Evolutionary conservation across 352 stramenopile genomes (phyloP), one percentile per base, ranked within the genome.

Genomic region (Phytophthora citrophthora): DNA sequence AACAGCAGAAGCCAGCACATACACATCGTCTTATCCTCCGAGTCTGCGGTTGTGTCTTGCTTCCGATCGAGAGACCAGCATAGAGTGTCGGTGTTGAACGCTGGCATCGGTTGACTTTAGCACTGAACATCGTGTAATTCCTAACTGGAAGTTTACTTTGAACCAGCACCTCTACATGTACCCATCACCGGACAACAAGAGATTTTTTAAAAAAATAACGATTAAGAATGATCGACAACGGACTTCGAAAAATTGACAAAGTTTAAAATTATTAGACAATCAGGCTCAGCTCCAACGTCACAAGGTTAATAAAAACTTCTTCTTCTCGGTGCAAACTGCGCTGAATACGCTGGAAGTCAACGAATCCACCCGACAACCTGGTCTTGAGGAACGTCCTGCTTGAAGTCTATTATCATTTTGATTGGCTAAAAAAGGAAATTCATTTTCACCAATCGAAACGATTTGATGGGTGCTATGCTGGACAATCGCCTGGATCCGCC

Each of bases 401-500:
- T 66, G 41, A 67, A 67, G 51, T 61, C 1, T 2, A 6, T 55
- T 8, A 2, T 5, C 29, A 13, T 16, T 47, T n/a, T 18, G 8
- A 68, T 68, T 68, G 59, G 60, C n/a, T 16, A 20, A 64, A 70
- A 55, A 8, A 1, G 0, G 0, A 4, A 4, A 1, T 1, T 4
- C 16, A 47, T 65, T 61, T 52, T 46, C 23, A 44, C 64, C 64
- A 72, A 68, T 72, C 58, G 18, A 18, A 46, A 10, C 11, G 13
- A 16, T 15, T 4, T 8, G 31, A 56, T 27, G 16, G 3, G 16
- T 34, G 29, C 9, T 34, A 4, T 34, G 29, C 29, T 34, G 29
- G 29, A 34, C 29, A 34, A 34, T 34, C 29, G 29, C 29, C 27
- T 34, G 20, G 51, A 68, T 65, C 55, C 20, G 27, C 47, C 65